Percentiles rank a stretch among this genome's conserved stretches.
Evolutionary conservation across 495 filamentous ascomycete species (phyloP).

Genomic region (Penicillium egyptiacum): DNA sequence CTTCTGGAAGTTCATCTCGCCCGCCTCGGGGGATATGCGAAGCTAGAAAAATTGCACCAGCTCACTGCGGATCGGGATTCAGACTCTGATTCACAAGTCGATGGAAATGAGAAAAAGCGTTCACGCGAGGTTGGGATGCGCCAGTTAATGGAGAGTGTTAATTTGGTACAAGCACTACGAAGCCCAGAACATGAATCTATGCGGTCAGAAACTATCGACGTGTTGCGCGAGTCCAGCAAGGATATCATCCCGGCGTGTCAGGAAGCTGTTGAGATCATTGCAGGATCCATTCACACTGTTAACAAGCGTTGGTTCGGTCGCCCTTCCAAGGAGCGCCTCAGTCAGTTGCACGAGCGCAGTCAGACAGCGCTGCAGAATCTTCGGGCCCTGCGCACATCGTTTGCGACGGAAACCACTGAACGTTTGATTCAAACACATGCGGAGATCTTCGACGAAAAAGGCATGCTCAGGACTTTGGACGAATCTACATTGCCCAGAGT

Average conservation of each 20-base stretch:
- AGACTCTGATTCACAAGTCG: conserved; percentile 6
- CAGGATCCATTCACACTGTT: conserved; percentile 24
- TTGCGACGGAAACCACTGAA: conserved; percentile 29
- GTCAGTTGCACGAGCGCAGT: conserved; percentile 18
- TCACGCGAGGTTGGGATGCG: conserved; percentile 29
- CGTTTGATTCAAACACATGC: conserved; percentile 25
- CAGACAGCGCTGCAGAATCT: conserved; percentile 20
- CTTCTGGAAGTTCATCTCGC: conserved; percentile 31
- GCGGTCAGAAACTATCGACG: conserved; percentile 28
- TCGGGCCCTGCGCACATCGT: conserved; percentile 19
- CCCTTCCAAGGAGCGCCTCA: conserved; percentile 19
- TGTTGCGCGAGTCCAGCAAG: conserved; percentile 22
- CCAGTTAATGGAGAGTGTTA: conserved; percentile 29
- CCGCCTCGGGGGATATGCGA: conserved; percentile 24
- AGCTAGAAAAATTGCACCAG: conserved; percentile 23
- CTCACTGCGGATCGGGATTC: conserved; percentile 15
- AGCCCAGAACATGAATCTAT: conserved; percentile 27
- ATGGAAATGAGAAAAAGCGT: conserved; percentile 19
- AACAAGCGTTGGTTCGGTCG: conserved; percentile 34
- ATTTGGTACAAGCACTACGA: conserved; percentile 24
- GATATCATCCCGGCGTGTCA: conserved; percentile 28
- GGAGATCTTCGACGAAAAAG: conserved; percentile 30
- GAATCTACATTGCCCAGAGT: conserved; percentile 17
- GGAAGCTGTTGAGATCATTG: conserved; percentile 20
- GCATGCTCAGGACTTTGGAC: conserved; percentile 19